Percentiles rank a stretch among this genome's conserved stretches.
Evolutionary conservation across 176 grass and related monocot species (phyloP).

Genomic region (Panicum miliaceum): DNA sequence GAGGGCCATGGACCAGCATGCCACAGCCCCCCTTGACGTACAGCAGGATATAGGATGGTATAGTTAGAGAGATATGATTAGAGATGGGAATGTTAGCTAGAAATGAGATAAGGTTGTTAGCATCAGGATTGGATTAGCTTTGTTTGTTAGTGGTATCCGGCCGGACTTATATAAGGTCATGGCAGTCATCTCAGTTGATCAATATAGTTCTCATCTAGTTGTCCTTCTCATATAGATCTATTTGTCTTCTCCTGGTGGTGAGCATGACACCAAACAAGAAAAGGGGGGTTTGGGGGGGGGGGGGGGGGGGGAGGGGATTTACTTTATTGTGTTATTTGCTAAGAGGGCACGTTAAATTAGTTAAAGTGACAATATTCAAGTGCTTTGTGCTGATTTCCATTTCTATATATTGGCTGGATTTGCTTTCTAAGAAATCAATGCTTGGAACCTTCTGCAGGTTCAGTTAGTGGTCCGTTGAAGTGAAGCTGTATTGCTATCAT

Average conservation of each 20-base stretch:
- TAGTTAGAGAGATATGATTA: neutral
- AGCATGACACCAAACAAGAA: neutral
- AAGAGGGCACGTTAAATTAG: constrained; percentile 2
- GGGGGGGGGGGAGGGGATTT: too few species aligned
- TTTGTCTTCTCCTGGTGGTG: neutral
- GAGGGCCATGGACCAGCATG: neutral
- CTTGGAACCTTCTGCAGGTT: constrained; percentile 36
- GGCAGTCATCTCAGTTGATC: neutral
- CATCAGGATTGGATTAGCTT: neutral
- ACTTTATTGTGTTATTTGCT: neutral
- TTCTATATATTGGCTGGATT: constrained; percentile 12
- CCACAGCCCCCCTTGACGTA: neutral
- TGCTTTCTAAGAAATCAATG: constrained; percentile 24
- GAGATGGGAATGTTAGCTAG: neutral
- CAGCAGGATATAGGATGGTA: neutral
- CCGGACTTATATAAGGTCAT: neutral
- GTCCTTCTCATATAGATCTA: neutral
- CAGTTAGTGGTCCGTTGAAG: constrained; percentile 26
- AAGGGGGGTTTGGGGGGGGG: too few species aligned
- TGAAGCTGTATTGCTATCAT: constrained; percentile 34
- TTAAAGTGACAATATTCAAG: neutral
- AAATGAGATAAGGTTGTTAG: constrained; percentile 1
- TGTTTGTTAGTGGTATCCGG: neutral
- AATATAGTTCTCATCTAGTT: neutral
- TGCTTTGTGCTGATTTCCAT: neutral